Percentiles rank a stretch among this genome's conserved stretches.
phyloP scores from a whole-genome alignment of 1,284 basidiomycete genomes.

The Dichomitus squalens region DNA sequence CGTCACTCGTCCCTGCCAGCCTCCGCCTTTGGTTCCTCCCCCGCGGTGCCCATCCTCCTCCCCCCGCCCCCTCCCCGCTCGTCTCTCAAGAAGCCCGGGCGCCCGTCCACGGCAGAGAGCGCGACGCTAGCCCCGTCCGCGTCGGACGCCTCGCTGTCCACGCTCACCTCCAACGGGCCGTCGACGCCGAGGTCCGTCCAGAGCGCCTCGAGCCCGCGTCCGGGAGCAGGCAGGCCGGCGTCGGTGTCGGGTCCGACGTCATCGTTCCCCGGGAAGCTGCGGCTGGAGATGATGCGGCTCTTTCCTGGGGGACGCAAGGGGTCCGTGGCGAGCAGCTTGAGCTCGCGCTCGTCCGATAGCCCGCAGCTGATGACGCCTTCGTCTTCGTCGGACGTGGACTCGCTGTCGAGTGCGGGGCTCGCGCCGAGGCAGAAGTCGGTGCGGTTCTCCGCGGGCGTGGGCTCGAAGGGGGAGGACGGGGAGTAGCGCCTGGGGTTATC shows the following conservation, averaged over 20 bases:
- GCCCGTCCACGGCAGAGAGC: slow-evolving; percentile 34
- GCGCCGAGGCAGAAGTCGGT: slow-evolving; percentile 49
- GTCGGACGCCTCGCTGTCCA: slow-evolving; percentile 48
- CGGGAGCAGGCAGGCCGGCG: neutral
- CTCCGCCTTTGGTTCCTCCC: neutral
- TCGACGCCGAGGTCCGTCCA: slow-evolving; percentile 38
- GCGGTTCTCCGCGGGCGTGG: slow-evolving; percentile 43
- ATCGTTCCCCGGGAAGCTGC: slow-evolving; percentile 32
- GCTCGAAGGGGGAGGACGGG: slow-evolving; percentile 5
- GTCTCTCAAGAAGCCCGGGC: slow-evolving; percentile 57
- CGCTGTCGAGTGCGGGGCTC: slow-evolving; percentile 22
- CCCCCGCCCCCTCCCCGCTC: slow-evolving; percentile 61
- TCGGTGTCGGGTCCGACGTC: slow-evolving; percentile 29
- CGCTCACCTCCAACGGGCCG: slow-evolving; percentile 43
- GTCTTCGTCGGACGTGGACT: slow-evolving; percentile 27
- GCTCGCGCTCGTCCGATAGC: slow-evolving; percentile 17
- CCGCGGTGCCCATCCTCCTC: slow-evolving; percentile 25
- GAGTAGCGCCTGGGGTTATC: too few species aligned
- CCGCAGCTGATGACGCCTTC: slow-evolving; percentile 17
- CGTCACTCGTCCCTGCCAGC: slow-evolving; percentile 31
- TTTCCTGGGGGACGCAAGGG: slow-evolving; percentile 33
- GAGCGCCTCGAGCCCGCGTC: slow-evolving; percentile 30
- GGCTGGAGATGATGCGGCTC: slow-evolving; percentile 53
- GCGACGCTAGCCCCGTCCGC: slow-evolving; percentile 36
- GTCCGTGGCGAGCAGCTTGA: slow-evolving; percentile 14